Evolutionary conservation across 495 filamentous ascomycete species (phyloP).

Genomic region (Immersiella caudata): DNA sequence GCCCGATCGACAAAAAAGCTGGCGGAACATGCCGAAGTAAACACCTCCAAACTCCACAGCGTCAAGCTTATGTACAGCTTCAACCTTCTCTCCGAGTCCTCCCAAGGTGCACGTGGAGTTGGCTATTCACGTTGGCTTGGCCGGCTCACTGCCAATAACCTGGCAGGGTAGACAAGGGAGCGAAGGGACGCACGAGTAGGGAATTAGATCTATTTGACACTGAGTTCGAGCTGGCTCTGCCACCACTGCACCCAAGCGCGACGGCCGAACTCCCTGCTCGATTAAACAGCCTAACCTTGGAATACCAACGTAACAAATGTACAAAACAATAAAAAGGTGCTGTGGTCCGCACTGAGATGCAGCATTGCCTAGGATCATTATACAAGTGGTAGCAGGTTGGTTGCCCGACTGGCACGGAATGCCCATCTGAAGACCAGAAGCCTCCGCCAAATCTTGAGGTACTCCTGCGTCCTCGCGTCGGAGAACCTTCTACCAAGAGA

Average conservation of each 20-base stretch:
- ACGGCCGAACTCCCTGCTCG: constrained; percentile 33
- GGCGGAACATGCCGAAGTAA: not conserved
- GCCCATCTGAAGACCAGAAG: not conserved
- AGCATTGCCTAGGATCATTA: constrained; percentile 30
- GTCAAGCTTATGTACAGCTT: not conserved
- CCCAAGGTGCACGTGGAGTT: too few relatives aligned
- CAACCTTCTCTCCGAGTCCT: too few relatives aligned
- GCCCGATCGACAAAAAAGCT: not conserved
- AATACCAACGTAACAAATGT: constrained; percentile 35
- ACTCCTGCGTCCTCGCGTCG: not conserved
- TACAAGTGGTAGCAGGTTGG: constrained; percentile 25
- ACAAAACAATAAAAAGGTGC: constrained; percentile 35
- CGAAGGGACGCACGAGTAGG: not conserved
- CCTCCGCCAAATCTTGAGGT: not conserved
- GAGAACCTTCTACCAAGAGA: constrained; percentile 13
- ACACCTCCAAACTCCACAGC: not conserved
- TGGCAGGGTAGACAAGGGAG: too few relatives aligned
- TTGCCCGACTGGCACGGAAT: not conserved
- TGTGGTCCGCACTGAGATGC: constrained; percentile 30
- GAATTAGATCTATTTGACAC: constrained; percentile 11
- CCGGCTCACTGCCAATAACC: not conserved
- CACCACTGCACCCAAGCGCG: constrained; percentile 1
- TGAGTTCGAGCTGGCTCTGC: constrained; percentile 6
- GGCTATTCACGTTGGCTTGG: not conserved
- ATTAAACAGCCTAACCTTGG: constrained; percentile 35